Evolutionary conservation across 2,329 filamentous ascomycete genomes (phyloP).

Genomic region (Cladosporium cucumerinum): DNA sequence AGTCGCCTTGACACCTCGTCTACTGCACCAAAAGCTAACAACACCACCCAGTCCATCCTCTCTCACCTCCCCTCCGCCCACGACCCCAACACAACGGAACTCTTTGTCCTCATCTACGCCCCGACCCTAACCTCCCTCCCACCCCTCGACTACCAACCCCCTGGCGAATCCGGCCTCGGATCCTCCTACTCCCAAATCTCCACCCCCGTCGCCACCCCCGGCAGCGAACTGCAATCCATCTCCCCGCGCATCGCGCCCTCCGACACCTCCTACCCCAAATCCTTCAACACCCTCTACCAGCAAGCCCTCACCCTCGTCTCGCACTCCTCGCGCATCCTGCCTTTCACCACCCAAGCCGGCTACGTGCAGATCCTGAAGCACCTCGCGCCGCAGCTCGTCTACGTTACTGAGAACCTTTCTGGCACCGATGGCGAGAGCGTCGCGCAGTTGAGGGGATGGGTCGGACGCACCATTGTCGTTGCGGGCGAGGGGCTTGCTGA

Average conservation of each 20-base stretch:
- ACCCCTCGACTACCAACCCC: conserved; percentile 33
- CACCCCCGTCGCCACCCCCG: conserved; percentile 61
- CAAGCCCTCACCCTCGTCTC: conserved; percentile 78
- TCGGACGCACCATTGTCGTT: conserved; percentile 59
- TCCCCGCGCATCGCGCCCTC: conserved; percentile 41
- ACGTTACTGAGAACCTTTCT: conserved; percentile 67
- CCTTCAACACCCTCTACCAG: conserved; percentile 75
- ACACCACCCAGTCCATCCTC: conserved; percentile 57
- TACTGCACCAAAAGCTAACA: conserved; percentile 24
- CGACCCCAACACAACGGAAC: conserved; percentile 68
- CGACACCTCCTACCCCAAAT: conserved; percentile 42
- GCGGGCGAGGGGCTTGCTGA: conserved; percentile 72
- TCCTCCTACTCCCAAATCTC: conserved; percentile 89
- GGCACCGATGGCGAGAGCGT: conserved; percentile 72
- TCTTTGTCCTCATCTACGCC: conserved; percentile 88
- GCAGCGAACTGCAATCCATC: conserved; percentile 52
- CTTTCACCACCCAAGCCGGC: conserved; percentile 79
- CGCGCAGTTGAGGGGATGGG: conserved; percentile 62
- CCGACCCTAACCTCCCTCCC: conserved; percentile 63
- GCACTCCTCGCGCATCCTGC: conserved; percentile 80
- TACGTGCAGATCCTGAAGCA: conserved; percentile 85
- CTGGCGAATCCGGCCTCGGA: conserved; percentile 61
- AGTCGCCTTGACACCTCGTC: conserved; percentile 36
- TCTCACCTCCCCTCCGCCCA: conserved; percentile 80
- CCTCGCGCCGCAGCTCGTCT: conserved; percentile 78